Evolutionary conservation across 164 flowering plant genomes (phyloP), one percentile per base, ranked within the genome.

Genomic region (Nymphaea colorata): DNA sequence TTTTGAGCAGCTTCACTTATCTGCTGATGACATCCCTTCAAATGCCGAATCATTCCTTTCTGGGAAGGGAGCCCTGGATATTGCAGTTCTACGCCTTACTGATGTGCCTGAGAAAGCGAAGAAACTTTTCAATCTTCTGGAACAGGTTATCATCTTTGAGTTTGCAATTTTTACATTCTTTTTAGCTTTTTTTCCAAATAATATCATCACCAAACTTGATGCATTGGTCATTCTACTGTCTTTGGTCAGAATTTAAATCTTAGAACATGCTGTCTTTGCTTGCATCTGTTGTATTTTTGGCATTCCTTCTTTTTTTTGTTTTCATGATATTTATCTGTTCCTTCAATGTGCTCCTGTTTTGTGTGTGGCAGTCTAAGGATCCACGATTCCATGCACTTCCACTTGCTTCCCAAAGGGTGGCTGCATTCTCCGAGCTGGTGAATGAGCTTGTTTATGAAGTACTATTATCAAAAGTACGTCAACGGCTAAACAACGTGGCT

Each of bases 321-420:
- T 25, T 25, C 36, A 16, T 44, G 59, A 42, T 16, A 14, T 59
- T 44, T 67, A 5, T 5, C 43, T 42, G 59, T 67, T 42, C 42
- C n/a, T 8, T 44, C 5, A 15, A 43, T 42, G 12, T 17, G 42
- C 43, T 7, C 57, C 42, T 15, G 12, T 15, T 51, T 51, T 51
- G 57, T 15, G 14, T 51, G 12, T 51, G 85, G 85, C 97, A 95
- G 99, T 90, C 95, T 4, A 95, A 87, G 80, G 99, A 95, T 85
- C 97, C 99, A 15, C 84, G 99, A 51, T 92, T 95, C 70, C 99
- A 95, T 86, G 97, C 97, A 16, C 98, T 95, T 76, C 98, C 98
- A 42, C 73, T 82, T 67, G 86, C 96, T 68, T 89, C 97, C 66
- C 97, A 95, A 70, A 82, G 99, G 81, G 96, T 90, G 76, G 80